A percentile compares a stretch with the other conserved stretches of the same genome.
Evolutionary conservation across 129 eudicot species (phyloP).

Genomic region (Helianthus tuberosus): DNA sequence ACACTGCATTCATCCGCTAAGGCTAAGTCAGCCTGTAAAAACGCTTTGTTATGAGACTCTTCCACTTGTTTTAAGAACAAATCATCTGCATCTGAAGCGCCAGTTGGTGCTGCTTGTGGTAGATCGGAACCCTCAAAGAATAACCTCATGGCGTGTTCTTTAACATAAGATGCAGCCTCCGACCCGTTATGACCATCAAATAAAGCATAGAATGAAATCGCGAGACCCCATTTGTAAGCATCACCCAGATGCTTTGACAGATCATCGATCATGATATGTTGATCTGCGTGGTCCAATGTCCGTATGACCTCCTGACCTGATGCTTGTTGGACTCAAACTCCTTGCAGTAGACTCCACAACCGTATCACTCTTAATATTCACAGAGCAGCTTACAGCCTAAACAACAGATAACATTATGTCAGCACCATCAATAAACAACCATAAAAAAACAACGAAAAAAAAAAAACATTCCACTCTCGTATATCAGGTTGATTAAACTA

Average conservation of each 20-base stretch:
- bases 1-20: constrained; percentile 64
- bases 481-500: not conserved
- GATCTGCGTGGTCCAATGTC: constrained; percentile 75
- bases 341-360: constrained; percentile 36
- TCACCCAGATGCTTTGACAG: constrained; percentile 53
- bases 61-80: constrained; percentile 51
- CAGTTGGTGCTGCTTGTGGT: constrained; percentile 46
- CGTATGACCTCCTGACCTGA: constrained; percentile 81
- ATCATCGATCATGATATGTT: constrained; percentile 70
- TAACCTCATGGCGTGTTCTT: constrained; percentile 57
- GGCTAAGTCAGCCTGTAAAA: constrained; percentile 66
- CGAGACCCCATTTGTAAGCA: constrained; percentile 51
- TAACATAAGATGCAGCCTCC: constrained; percentile 71
- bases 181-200: constrained; percentile 92
- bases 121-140: constrained; percentile 66
- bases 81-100: constrained; percentile 12
- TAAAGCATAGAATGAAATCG: constrained; percentile 74
- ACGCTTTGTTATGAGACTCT: constrained; percentile 51
- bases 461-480: not conserved
- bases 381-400: constrained; percentile 41
- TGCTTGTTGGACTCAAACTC: constrained; percentile 44
- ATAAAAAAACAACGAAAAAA: not conserved
- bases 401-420: not conserved
- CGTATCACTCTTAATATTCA: constrained; percentile 36
- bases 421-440: not conserved